These are phyloP conservation scores for Torulaspora maleeae DNA, from an alignment of 805 yeast genomes.

Conservation along the genomic window DNA sequence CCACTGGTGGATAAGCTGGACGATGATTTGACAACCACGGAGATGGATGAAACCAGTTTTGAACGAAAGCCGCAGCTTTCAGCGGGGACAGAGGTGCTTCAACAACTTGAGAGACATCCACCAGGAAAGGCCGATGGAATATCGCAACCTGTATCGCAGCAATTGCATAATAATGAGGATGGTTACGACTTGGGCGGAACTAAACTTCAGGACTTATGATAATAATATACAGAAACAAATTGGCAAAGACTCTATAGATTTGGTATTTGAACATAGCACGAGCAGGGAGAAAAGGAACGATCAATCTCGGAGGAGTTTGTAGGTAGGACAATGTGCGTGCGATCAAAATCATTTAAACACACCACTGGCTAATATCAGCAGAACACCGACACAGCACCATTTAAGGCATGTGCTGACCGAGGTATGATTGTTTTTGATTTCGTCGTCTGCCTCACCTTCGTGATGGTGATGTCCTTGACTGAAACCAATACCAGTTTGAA, in stretches of 20 bases:
- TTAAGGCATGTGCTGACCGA: constrained; percentile 34
- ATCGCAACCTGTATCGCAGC: neutral
- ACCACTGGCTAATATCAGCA: constrained; percentile 30
- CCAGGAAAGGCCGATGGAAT: too few relatives aligned
- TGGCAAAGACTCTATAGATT: neutral
- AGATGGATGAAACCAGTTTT: neutral
- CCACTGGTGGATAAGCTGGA: constrained; percentile 42
- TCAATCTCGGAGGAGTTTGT: neutral
- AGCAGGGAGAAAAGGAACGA: neutral
- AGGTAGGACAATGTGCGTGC: neutral
- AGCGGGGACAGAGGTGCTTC: neutral
- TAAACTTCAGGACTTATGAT: neutral
- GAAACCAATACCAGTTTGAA: constrained; percentile 73
- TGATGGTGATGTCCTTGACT: constrained; percentile 59
- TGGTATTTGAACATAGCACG: neutral
- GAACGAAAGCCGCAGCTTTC: neutral
- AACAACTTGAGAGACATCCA: neutral
- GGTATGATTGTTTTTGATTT: constrained; percentile 29
- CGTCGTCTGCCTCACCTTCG: constrained; percentile 24
- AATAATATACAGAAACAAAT: neutral
- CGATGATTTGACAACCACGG: neutral
- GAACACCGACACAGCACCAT: constrained; percentile 36
- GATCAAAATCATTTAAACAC: constrained; percentile 11
- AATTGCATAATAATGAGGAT: neutral
- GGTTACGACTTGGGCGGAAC: neutral